phyloP scores from a whole-genome alignment of 2,329 filamentous ascomycete genomes.

The Aquanectria penicillioides region DNA sequence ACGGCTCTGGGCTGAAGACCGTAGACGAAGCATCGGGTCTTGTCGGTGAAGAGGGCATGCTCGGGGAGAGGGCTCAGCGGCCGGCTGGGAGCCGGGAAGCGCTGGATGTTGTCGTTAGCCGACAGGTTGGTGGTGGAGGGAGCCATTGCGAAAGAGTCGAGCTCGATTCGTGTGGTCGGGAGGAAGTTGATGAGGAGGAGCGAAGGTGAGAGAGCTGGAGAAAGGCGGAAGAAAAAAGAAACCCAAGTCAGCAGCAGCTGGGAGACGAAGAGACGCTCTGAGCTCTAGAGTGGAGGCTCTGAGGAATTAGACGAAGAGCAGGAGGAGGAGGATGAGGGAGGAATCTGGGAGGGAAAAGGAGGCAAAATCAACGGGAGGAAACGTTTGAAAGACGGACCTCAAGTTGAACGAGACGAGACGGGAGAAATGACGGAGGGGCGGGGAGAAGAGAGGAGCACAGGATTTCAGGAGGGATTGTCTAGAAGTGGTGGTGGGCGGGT shows the following conservation, averaged over 20 bases:
- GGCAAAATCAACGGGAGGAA: constrained; percentile 33
- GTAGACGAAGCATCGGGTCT: constrained; percentile 99
- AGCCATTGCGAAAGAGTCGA: constrained; percentile 59
- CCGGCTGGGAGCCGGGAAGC: constrained; percentile 92
- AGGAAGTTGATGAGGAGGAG: constrained; percentile 11
- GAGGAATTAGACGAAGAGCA: constrained; percentile 39
- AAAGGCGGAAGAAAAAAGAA: constrained; percentile 31
- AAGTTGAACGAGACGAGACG: constrained; percentile 36
- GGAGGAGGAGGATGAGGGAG: constrained; percentile 21
- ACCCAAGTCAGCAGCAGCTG: constrained; percentile 34
- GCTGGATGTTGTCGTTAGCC: constrained; percentile 98
- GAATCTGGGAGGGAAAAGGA: constrained; percentile 31
- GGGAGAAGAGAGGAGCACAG: constrained; percentile 31
- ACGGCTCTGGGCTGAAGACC: constrained; percentile 95
- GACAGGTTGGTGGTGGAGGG: constrained; percentile 66
- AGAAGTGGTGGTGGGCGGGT: constrained; percentile 35
- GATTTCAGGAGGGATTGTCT: constrained; percentile 43
- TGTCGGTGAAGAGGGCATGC: constrained; percentile 97
- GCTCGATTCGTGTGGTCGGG: constrained; percentile 34
- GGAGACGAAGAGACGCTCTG: constrained; percentile 35
- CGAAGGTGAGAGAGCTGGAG: constrained; percentile 31
- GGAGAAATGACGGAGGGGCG: constrained; percentile 29
- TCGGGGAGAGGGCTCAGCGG: constrained; percentile 87
- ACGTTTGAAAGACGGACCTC: constrained; percentile 36
- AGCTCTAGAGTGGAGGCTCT: constrained; percentile 39